Evolutionary conservation across 2,329 filamentous ascomycete species (phyloP), one percentile per base, ranked within the genome.

Genomic region (Clarireedia hainanense): DNA sequence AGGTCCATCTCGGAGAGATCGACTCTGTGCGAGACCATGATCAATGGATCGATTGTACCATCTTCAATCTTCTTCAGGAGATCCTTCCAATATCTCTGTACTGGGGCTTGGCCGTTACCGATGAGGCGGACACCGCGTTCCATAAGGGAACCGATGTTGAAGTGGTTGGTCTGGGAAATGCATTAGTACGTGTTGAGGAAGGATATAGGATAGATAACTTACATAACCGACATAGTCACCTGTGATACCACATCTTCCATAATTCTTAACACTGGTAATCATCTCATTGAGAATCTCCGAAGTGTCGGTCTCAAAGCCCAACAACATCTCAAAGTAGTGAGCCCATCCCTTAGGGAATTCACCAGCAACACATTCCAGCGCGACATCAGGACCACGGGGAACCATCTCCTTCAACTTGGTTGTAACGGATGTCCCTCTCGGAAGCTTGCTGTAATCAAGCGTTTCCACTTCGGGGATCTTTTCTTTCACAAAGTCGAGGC

Each of bases 31-130:
- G 84, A 88, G 1, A 95, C 75, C 86, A 95, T 95, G 67, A 88
- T 83, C 27, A 85, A 71, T 0, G 89, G 88, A 58, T 95, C 83
- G 46, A 95, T 81, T 60, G 85, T 77, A 30, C 83, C 83, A 24
- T 75, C 76, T 64, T 84, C 79, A 60, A 95, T 86, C 69, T 75
- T 73, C 60, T 79, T 72, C 4, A 94, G 75, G n/a, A 95, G 75
- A 3, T 88, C 80, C 24, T 89, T 77, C 90, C 89, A 95, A 73
- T 95, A 94, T 65, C 85, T 81, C 65, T 92, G 88, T 0, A 95
- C 88, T 0, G 89, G 89, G 0, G 80, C 80, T 63, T 84, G 81
- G 1, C 80, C 80, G 63, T 83, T 83, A 17, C 81, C 81, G 45
- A 83, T 91, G 46, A 95, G 79, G 1, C 88, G 84, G 62, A 95